Conservation (phyloP, 2,329 filamentous ascomycete genomes). For the Scortechinia acanthostroma region DNA sequence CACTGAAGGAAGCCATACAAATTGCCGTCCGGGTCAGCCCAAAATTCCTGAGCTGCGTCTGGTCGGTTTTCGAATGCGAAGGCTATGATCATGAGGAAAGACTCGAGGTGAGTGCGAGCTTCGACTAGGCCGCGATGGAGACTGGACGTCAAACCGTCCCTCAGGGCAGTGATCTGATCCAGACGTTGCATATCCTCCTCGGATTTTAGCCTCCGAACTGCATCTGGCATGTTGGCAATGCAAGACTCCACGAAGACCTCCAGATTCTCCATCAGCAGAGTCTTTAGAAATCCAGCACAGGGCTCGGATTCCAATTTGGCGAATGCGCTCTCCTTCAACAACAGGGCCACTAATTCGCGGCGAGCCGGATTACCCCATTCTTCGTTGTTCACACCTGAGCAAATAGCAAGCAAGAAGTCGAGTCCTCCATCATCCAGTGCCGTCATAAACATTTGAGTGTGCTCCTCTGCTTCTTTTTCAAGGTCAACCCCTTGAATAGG, state of each 20-base stretch:
- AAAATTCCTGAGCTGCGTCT: constrained; percentile 53
- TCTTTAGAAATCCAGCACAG: constrained; percentile 40
- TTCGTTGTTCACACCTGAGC: constrained; percentile 45
- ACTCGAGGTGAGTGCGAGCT: constrained; percentile 40
- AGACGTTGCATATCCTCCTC: constrained; percentile 49
- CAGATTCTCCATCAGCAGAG: constrained; percentile 47
- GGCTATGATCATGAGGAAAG: constrained; percentile 54
- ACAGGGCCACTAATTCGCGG: constrained; percentile 43
- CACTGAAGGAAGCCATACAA: constrained; percentile 62
- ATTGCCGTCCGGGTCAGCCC: constrained; percentile 55
- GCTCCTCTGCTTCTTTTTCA: constrained; percentile 38
- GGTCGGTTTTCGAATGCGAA: constrained; percentile 53
- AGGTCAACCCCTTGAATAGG: constrained; percentile 34
- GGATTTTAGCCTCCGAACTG: constrained; percentile 48
- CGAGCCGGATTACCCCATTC: constrained; percentile 55
- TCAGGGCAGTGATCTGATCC: not conserved
- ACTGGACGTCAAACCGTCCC: constrained; percentile 1
- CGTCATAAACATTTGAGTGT: constrained; percentile 43
- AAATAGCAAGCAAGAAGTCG: constrained; percentile 54
- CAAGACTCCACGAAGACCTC: constrained; percentile 54
- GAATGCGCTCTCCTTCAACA: constrained; percentile 44
- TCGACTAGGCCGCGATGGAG: constrained; percentile 1
- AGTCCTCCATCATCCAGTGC: constrained; percentile 50
- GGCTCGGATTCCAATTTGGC: constrained; percentile 36
- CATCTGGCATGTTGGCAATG: constrained; percentile 61